Evolutionary conservation across 352 stramenopile species (phyloP), one percentile per base, ranked within the genome.

Genomic region (Aphanomyces euteiches): DNA sequence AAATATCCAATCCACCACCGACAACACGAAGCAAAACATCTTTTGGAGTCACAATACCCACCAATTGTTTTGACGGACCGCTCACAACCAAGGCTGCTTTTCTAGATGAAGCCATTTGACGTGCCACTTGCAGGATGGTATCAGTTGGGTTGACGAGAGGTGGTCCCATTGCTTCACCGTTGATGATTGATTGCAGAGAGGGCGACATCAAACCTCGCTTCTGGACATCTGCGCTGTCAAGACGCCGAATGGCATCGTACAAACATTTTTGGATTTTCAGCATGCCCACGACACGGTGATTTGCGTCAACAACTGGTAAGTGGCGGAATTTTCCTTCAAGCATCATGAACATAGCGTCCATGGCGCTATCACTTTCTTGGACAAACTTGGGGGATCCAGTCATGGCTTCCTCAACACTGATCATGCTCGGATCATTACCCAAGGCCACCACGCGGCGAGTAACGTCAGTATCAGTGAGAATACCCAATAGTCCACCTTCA

Each of bases 251-350:
- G 2, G 96, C 96, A 75, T 99, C 97, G 83, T 99, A 98, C 68
- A 99, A 75, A 72, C 97, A 99, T 76, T 99, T 99, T 43, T 98
- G 96, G 74, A 99, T 99, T 58, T 98, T 95, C 41, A 99, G 83
- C 80, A 99, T 90, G 45, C 97, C 97, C 7, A 95, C 90, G 7
- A 99, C 94, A 73, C 90, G 93, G 8, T 87, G 85, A 36, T 90
- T 83, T 36, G 81, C 77, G 66, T 96, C 88, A 1, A 98, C 90
- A 1, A 99, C 97, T 13, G 97, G 97, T 50, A 99, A 78, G 73
- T 99, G 96, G 41, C 95, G 93, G 77, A 99, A 99, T 43, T 90
- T 90, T 5, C 88, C 88, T 66, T 96, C 88, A 1, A 96, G 74
- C 88, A 96, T 96, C 73, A 89, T 89, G 63, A 93, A 96, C 87